These are phyloP conservation scores for Favolaschia claudopus DNA, from an alignment of 768 basidiomycete genomes.

Conservation along the genomic window DNA sequence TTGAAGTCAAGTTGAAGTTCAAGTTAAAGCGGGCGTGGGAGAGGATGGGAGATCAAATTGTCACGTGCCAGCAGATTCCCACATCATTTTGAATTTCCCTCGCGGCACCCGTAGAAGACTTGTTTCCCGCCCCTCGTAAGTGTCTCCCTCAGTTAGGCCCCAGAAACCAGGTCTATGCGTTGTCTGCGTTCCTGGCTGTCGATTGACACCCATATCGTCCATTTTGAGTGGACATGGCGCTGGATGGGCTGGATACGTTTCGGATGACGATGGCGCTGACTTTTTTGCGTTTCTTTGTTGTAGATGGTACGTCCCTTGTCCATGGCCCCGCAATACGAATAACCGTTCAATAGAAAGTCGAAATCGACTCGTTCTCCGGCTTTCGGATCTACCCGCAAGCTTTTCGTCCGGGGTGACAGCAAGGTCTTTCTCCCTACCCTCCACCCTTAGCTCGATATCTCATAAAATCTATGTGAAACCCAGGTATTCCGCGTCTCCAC, in stretches of 20 bases:
- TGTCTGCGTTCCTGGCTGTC: neutral
- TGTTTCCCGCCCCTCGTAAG: too few species aligned
- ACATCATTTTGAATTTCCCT: too few species aligned
- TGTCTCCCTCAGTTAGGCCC: too few species aligned
- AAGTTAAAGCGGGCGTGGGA: too few species aligned
- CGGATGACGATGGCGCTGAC: too few species aligned
- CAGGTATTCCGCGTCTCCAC: conserved; percentile 95
- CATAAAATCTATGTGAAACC: too few species aligned
- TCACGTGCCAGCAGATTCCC: too few species aligned
- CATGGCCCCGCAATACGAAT: neutral
- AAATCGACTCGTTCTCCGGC: conserved; percentile 98
- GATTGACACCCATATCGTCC: neutral
- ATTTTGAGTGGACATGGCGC: neutral
- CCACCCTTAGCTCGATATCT: too few species aligned
- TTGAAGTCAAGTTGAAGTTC: too few species aligned
- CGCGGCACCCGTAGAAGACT: too few species aligned
- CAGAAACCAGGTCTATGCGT: too few species aligned
- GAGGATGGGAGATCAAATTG: too few species aligned
- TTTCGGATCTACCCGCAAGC: conserved; percentile 98
- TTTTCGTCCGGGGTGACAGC: conserved; percentile 95
- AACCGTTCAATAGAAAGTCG: conserved; percentile 79
- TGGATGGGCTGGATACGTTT: neutral
- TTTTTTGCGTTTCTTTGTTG: neutral
- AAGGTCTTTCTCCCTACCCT: conserved; percentile 64
- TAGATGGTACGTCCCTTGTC: conserved; percentile 14